Evolutionary conservation across 1,139 yeast genomes (phyloP), one percentile per base, ranked within the genome.

Genomic region (Yamadazyma atmosphaerica): DNA sequence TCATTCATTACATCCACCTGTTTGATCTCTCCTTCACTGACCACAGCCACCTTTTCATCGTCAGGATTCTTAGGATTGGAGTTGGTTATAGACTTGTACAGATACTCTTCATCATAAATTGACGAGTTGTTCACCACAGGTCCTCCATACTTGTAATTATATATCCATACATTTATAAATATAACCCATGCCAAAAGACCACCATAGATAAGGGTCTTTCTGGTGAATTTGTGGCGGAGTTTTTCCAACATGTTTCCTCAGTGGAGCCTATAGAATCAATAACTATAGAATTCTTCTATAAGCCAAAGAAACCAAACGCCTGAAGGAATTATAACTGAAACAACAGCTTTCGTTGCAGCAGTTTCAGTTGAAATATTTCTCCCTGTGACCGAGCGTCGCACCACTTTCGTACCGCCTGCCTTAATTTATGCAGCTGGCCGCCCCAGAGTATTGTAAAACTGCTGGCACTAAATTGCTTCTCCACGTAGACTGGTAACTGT

Each of bases 41-140:
- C 25, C 4, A 16, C 23, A 6, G 31, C 31, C 7, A 13, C 33
- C 12, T 28, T 28, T 9, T 28, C 36, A 12, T 29, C 14, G 4
- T 13, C 11, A 1, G 45, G 36, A 12, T 18, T 11, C 4, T 30
- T 12, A 9, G 24, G n/a, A 9, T 15, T 27, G 3, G 16, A 29
- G 32, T 4, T 14, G 15, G 17, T 17, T 18, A 24, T 13, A n/a
- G 18, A 14, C n/a, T 22, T n/a, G 26, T 2, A 11, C 39, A 23
- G 36, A 21, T 35, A 36, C 31, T 42, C 49, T 13, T 45, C 43
- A 28, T 46, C 46, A 33, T 48, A 48, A 24, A 47, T 44, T 10
- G 42, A 37, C 12, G 11, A 4, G 3, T 25, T 17, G 12, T 18
- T n/a, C 22, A 21, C 11, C 13, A 4, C 18, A 7, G 32, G 14